A percentile compares a stretch with the other conserved stretches of the same genome.
Conservation (phyloP, 1,139 yeast genomes). For the Insectozyma bohioensis region DNA sequence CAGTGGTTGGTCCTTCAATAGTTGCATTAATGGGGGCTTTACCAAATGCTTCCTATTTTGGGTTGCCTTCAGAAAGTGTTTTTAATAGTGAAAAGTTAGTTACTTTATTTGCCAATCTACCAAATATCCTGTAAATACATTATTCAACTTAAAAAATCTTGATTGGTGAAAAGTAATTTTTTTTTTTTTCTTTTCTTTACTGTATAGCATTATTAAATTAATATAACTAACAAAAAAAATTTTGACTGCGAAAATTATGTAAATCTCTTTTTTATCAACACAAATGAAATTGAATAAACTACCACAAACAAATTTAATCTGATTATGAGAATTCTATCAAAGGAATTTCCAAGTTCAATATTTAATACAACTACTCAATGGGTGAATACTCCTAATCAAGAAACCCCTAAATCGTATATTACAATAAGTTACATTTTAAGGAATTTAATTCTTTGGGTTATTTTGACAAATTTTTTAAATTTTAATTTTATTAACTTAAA, state of each 20-base stretch:
- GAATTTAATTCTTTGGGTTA: slow-evolving; percentile 12
- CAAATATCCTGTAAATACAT: slow-evolving; percentile 24
- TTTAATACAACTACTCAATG: slow-evolving; percentile 10
- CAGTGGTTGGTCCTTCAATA: slow-evolving; percentile 53
- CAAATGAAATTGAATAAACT: neutral
- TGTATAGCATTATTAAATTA: no score
- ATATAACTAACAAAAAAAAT: no score
- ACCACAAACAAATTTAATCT: neutral
- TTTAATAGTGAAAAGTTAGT: slow-evolving; percentile 43
- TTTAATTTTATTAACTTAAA: slow-evolving; percentile 7
- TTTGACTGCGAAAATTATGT: slow-evolving; percentile 6
- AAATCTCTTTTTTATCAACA: slow-evolving; percentile 1
- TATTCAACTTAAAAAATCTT: neutral
- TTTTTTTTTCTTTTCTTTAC: slow-evolving; percentile 2
- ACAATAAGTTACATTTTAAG: slow-evolving; percentile 6
- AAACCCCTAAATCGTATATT: slow-evolving; percentile 2
- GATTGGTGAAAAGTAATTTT: neutral
- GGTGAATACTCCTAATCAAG: slow-evolving; percentile 6
- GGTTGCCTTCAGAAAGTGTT: slow-evolving; percentile 38
- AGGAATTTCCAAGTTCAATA: slow-evolving; percentile 10
- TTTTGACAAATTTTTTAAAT: slow-evolving; percentile 11
- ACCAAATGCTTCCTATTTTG: slow-evolving; percentile 52
- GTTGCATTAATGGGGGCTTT: slow-evolving; percentile 52
- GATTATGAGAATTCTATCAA: slow-evolving; percentile 7
- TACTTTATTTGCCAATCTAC: slow-evolving; percentile 38